A percentile compares a stretch with the other conserved stretches of the same genome.
These are phyloP conservation scores for Tympanopsis confertula DNA, from an alignment of 2,329 filamentous ascomycete genomes.

Conservation along the genomic window DNA sequence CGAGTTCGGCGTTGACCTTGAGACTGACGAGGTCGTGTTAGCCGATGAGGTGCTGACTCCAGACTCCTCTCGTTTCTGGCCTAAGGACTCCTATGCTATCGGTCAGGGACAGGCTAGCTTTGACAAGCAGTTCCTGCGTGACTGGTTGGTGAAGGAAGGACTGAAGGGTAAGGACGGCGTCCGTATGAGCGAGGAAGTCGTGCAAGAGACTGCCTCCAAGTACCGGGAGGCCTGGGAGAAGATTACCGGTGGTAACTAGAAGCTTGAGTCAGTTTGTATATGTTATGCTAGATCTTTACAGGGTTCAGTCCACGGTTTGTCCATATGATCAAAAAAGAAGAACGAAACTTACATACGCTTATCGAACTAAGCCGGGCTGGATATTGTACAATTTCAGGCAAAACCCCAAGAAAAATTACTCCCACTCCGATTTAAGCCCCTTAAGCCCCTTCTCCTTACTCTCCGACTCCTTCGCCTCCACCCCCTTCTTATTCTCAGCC, in stretches of 20 bases:
- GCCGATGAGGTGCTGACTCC: conserved; percentile 69
- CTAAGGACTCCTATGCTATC: conserved; percentile 56
- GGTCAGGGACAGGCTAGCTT: conserved; percentile 72
- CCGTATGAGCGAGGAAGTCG: conserved; percentile 60
- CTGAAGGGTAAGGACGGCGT: conserved; percentile 68
- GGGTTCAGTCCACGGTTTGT: too few relatives aligned
- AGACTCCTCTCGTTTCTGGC: conserved; percentile 80
- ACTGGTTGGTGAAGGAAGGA: conserved; percentile 67
- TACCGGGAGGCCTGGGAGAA: conserved; percentile 67
- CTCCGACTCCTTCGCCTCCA: background rate
- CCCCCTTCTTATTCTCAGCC: conserved; percentile 6
- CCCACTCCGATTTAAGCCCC: background rate
- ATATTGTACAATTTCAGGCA: too few relatives aligned
- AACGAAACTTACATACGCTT: too few relatives aligned
- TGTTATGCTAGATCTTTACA: background rate
- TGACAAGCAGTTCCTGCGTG: conserved; percentile 75
- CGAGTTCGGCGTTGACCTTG: conserved; percentile 55
- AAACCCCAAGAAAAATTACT: too few relatives aligned
- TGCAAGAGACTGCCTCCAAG: conserved; percentile 54
- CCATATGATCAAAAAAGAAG: too few relatives aligned
- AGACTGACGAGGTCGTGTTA: conserved; percentile 50
- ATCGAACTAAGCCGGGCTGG: too few relatives aligned
- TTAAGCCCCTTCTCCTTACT: background rate
- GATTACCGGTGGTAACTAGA: conserved; percentile 37
- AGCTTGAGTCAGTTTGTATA: background rate